phyloP scores from a whole-genome alignment of 768 basidiomycete species.

The Boletus subcaerulescens region DNA sequence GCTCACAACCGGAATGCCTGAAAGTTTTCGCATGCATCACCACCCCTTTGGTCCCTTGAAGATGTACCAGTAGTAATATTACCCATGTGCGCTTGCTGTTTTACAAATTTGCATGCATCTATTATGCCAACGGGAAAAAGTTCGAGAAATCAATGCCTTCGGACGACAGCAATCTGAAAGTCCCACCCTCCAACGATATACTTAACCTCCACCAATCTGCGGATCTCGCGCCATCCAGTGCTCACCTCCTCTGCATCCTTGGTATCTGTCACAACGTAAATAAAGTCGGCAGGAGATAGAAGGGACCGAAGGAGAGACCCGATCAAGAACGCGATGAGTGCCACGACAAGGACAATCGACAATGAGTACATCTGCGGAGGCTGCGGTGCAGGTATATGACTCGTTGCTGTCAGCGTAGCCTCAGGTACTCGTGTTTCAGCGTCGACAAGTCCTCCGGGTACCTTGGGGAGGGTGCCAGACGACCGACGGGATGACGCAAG shows the following conservation, averaged over 20 bases:
- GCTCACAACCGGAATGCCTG: no score
- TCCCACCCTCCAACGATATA: slow-evolving; percentile 84
- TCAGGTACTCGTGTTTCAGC: slow-evolving; percentile 12
- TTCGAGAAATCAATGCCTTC: slow-evolving; percentile 49
- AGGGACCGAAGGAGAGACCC: slow-evolving; percentile 88
- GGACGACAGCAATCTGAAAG: slow-evolving; percentile 80
- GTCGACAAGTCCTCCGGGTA: slow-evolving; percentile 37
- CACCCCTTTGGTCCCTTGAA: background rate
- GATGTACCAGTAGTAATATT: no score
- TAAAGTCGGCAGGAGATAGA: slow-evolving; percentile 87
- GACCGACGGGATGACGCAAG: slow-evolving; percentile 22
- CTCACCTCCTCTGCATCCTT: slow-evolving; percentile 50
- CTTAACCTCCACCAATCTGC: slow-evolving; percentile 77
- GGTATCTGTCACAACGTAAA: slow-evolving; percentile 67
- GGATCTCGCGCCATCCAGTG: slow-evolving; percentile 81
- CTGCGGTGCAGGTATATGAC: background rate
- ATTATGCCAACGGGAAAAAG: slow-evolving; percentile 1
- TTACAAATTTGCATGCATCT: slow-evolving; percentile 10
- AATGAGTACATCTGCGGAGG: slow-evolving; percentile 35
- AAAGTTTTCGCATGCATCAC: no score
- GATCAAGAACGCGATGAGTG: slow-evolving; percentile 85
- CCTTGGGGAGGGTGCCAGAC: slow-evolving; percentile 22
- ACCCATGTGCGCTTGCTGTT: slow-evolving; percentile 3
- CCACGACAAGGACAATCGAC: slow-evolving; percentile 68
- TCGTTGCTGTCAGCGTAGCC: background rate